Evolutionary conservation across 2,329 filamentous ascomycete species (phyloP), one percentile per base, ranked within the genome.

Genomic region (Juglanconis juglandina): DNA sequence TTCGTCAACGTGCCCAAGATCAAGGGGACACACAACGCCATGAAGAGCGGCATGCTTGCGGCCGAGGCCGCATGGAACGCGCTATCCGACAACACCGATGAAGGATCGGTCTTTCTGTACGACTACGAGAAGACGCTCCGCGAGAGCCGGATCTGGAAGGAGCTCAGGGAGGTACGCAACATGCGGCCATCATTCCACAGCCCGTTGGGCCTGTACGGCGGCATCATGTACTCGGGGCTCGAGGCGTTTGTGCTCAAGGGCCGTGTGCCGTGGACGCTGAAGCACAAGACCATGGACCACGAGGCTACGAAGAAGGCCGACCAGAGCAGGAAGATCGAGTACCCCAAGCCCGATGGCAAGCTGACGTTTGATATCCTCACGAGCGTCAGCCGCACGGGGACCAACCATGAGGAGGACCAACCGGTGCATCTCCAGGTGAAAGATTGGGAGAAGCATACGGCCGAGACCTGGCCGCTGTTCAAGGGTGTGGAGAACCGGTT

Each of bases 1-100:
- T 96, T 99, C 71, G 83, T 99, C 75, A 99, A 99, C 71, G 90
- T 99, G 14, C 95, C 95, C 65, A 99, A 99, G 80, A 91, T 99
- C 76, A 99, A 99, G 79, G 95, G 95, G 60, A 97, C 94, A 0
- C 95, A 99, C 76, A 97, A 95, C 52, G 92, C 95, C 56, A 98
- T 99, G 92, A 92, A 93, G 71, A 96, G 91, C 1, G 95, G 94
- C 63, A 98, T 99, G 90, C 81, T 99, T 54, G 95, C 95, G 5
- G 95, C 94, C 47, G 92, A 98, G 76, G 91, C 95, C 35, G 87
- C 94, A 3, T 98, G 87, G 81, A 82, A 83, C 33, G 95, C 95
- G 2, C 79, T 99, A 33, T 71, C 70, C 59, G 72, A 77, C 52
- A 79, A 73, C 63, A 70, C 71, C 5, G 81, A 86, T 65, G 77